Conservation (phyloP, 352 stramenopile genomes). For the Phytophthora aleatoria region DNA sequence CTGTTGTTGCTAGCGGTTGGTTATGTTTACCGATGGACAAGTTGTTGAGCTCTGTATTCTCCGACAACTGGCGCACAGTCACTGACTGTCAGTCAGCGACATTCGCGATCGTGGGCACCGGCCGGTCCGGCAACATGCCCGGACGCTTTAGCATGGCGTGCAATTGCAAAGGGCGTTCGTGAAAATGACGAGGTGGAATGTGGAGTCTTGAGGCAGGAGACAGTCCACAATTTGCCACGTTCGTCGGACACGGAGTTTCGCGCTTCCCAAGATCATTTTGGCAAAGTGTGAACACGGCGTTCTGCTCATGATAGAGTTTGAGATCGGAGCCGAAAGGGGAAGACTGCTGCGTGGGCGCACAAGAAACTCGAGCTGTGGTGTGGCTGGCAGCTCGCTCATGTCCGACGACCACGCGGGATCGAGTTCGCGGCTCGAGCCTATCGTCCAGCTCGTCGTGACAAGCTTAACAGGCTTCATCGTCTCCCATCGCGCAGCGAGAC, state of each 20-base stretch:
- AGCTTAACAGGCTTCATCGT: too few species aligned
- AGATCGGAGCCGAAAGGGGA: slow-evolving; percentile 6
- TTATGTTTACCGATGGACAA: not conserved
- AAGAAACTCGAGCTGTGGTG: slow-evolving; percentile 2
- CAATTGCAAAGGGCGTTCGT: not conserved
- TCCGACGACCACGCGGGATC: too few species aligned
- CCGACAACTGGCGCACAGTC: not conserved
- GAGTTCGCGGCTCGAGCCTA: too few species aligned
- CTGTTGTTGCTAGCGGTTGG: slow-evolving; percentile 3
- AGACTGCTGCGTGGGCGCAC: not conserved
- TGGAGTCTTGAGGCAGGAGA: slow-evolving; percentile 7
- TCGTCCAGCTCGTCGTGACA: too few species aligned
- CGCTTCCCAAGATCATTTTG: not conserved
- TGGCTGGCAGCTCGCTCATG: not conserved
- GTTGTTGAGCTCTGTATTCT: not conserved
- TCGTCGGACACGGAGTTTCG: slow-evolving; percentile 6
- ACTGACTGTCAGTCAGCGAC: not conserved
- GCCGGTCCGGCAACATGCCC: not conserved
- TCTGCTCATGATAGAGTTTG: slow-evolving; percentile 8
- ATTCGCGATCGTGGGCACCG: slow-evolving; percentile 1
- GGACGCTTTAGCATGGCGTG: not conserved
- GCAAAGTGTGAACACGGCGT: slow-evolving; percentile 13
- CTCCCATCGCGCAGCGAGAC: too few species aligned
- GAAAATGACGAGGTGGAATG: not conserved
- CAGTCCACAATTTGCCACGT: slow-evolving; percentile 8